Evolutionary conservation across 768 basidiomycete genomes (phyloP), one percentile per base, ranked within the genome.

Genomic region (Stropharia rugosoannulata): DNA sequence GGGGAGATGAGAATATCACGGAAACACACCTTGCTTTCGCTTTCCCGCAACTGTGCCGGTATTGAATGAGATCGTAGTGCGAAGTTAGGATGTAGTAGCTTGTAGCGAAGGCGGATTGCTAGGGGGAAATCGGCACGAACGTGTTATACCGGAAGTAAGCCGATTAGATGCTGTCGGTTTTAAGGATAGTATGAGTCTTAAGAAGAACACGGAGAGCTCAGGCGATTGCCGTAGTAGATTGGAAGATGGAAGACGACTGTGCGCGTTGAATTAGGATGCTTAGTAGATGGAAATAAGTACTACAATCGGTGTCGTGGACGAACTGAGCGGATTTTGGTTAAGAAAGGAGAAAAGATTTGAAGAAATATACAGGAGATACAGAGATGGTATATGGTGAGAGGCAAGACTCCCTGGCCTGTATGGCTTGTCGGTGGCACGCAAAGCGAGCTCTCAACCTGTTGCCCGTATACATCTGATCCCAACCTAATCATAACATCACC

Each of bases 161-260:
- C 47, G 47, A 49, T 32, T 37, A 49, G 45, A 35, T 35, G 45
- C 40, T 37, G 50, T 18, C n/a, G 13, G 45, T 27, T 54, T 18
- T 25, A 18, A 56, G 46, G 25, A 44, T 56, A 51, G 51, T 54
- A 51, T 29, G 52, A 43, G 49, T 44, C 25, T 41, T 32, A 41
- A 44, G 46, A 41, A 44, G 46, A 54, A 16, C 48, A 40, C 52
- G 43, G 40, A 57, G 44, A 53, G 42, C 50, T 44, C 57, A 51
- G 61, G 63, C 61, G 61, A 60, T 62, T 62, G 59, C 60, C 51
- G 63, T 59, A 59, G 60, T 54, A 59, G 63, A 50, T 37, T 38
- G 37, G 53, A 47, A 56, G 60, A 50, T 59, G 63, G 53, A 36
- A 48, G 43, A 55, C 54, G 39, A 29, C 27, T 16, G 39, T 51